Conservation (phyloP, 345 rosid genomes). For the Eucalyptus erythrocorys region DNA sequence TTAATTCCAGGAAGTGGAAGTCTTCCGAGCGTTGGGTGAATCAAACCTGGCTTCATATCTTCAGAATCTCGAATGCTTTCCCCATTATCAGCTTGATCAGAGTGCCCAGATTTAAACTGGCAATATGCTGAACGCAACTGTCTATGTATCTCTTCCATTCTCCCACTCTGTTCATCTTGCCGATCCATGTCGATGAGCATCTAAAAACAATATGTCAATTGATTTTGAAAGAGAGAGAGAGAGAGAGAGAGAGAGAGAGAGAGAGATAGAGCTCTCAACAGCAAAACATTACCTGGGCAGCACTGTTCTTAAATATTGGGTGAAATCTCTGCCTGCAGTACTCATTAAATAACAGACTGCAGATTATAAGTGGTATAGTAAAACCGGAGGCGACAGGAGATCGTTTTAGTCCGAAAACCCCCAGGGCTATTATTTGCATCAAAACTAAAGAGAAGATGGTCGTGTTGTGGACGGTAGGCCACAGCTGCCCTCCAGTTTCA, state of each 20-base stretch:
- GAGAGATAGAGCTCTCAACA: not conserved
- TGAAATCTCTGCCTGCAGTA: slow-evolving; percentile 73
- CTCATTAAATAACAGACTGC: slow-evolving; percentile 69
- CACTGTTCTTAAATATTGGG: slow-evolving; percentile 45
- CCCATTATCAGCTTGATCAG: not conserved
- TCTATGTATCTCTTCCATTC: slow-evolving; percentile 30
- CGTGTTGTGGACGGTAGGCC: slow-evolving; percentile 89
- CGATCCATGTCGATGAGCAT: slow-evolving; percentile 77
- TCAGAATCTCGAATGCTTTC: slow-evolving; percentile 7
- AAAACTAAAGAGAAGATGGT: slow-evolving; percentile 76
- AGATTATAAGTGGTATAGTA: slow-evolving; percentile 59
- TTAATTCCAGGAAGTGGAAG: not conserved
- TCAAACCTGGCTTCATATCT: slow-evolving; percentile 15
- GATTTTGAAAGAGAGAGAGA: not conserved
- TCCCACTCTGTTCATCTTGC: slow-evolving; percentile 52
- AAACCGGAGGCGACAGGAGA: slow-evolving; percentile 67
- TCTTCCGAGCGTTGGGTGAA: not conserved
- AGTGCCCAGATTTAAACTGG: slow-evolving; percentile 21
- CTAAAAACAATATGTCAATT: slow-evolving; percentile 1
- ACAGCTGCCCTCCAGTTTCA: slow-evolving; percentile 74
- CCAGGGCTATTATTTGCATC: slow-evolving; percentile 75
- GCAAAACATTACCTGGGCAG: slow-evolving; percentile 45
- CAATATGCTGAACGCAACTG: slow-evolving; percentile 53
- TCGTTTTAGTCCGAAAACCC: slow-evolving; percentile 65
- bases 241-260: not conserved